These are phyloP conservation scores for Ceratocystis cubensis DNA, from an alignment of 2,329 filamentous ascomycete genomes.

Conservation along the genomic window DNA sequence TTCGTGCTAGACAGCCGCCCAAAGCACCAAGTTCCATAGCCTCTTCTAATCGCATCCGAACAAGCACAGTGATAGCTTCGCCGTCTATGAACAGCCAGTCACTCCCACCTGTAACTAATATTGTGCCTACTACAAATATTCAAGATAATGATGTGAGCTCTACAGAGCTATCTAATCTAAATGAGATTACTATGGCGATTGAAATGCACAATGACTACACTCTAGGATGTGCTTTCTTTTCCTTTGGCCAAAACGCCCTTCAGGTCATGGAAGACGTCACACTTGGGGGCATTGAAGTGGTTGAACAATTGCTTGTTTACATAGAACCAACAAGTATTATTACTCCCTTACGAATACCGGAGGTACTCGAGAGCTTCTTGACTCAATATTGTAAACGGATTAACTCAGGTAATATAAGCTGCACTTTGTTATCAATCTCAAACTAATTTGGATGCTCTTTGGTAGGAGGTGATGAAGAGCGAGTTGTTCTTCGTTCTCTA, in stretches of 20 bases:
- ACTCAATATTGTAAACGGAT: slow-evolving; percentile 14
- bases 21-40: background rate
- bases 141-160: background rate
- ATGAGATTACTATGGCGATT: slow-evolving; percentile 45
- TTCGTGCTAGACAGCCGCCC: background rate
- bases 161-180: background rate
- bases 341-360: slow-evolving; percentile 37
- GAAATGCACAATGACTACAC: slow-evolving; percentile 57
- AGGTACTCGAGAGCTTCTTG: slow-evolving; percentile 26
- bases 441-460: background rate
- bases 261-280: slow-evolving; percentile 66
- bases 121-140: background rate
- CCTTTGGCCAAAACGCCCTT: slow-evolving; percentile 54
- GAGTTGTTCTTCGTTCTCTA: slow-evolving; percentile 46
- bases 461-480: background rate
- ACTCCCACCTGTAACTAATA: background rate
- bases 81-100: background rate
- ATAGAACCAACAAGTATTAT: slow-evolving; percentile 44
- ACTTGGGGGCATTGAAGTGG: slow-evolving; percentile 52
- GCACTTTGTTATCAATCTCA: background rate
- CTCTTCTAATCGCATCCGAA: background rate
- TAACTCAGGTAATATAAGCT: slow-evolving; percentile 12
- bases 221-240: slow-evolving; percentile 76
- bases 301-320: slow-evolving; percentile 48
- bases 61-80: background rate